phyloP scores from a whole-genome alignment of 139 green algal species.

The Yamagishiella unicocca region DNA sequence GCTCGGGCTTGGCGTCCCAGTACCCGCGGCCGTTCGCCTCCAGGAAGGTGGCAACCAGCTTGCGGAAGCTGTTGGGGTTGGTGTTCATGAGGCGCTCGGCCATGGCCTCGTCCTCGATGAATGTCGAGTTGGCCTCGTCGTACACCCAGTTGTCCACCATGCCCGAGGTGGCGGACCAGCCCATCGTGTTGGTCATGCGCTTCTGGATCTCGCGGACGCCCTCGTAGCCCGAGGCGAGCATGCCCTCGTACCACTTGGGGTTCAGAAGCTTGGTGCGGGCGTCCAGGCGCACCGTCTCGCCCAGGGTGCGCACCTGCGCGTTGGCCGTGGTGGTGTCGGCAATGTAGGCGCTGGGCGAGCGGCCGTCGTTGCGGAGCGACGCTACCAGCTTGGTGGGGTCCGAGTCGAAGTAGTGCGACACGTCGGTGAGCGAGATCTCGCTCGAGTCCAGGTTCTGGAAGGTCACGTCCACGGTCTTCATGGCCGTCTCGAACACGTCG shows the following conservation, averaged over 20 bases:
- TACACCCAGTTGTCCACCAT: constrained; percentile 99
- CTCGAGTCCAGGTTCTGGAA: constrained; percentile 99
- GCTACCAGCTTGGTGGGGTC: constrained; percentile 99
- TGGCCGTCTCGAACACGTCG: constrained; percentile 94
- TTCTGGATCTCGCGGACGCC: constrained; percentile 99
- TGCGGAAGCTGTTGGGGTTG: constrained; percentile 95
- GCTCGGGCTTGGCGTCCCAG: constrained; percentile 92
- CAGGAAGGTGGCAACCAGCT: constrained; percentile 96
- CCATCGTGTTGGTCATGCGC: constrained; percentile 99
- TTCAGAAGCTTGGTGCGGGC: constrained; percentile 99
- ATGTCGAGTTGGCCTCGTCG: constrained; percentile 97
- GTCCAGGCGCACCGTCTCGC: constrained; percentile 97
- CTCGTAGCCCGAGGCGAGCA: constrained; percentile 96
- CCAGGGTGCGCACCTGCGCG: constrained; percentile 95
- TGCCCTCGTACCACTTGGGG: constrained; percentile 99
- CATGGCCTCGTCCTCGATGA: constrained; percentile 98
- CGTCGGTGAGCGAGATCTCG: constrained; percentile 98
- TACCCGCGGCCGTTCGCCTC: constrained; percentile 98
- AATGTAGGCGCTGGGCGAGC: constrained; percentile 92
- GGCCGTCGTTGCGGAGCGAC: constrained; percentile 90
- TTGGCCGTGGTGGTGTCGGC: constrained; percentile 99
- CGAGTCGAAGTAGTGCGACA: constrained; percentile 98
- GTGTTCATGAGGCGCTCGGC: constrained; percentile 94
- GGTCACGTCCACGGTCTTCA: constrained; percentile 98
- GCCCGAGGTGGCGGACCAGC: constrained; percentile 95